Evolutionary conservation across 371 early-diverging fungal genomes (phyloP), one percentile per base, ranked within the genome.

Genomic region (Apophysomyces sp.): DNA sequence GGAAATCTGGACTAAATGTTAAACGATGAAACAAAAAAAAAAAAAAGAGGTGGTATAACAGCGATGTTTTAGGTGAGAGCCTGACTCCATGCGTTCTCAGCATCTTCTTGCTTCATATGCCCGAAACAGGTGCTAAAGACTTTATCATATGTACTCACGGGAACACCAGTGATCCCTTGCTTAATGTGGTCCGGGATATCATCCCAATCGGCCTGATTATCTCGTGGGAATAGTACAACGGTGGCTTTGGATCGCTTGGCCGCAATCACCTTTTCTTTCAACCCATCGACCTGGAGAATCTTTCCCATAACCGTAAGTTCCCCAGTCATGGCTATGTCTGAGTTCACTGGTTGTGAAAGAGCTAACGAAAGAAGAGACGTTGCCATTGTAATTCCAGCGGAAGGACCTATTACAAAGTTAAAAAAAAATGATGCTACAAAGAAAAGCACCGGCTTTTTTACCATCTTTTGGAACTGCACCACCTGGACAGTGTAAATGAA

Each of bases 391-490:
- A 90, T 82, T 57, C 97, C 97, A 16, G 97, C 98, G 52, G 93
- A 93, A 4, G 98, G 96, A 1, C 97, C 88, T 88, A 49, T 55
- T 52, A n/a, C n/a, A n/a, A n/a, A n/a, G n/a, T n/a, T n/a, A n/a
- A n/a, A n/a, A n/a, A n/a, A n/a, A n/a, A n/a, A n/a, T n/a, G n/a
- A n/a, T n/a, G n/a, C n/a, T n/a, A n/a, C n/a, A n/a, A n/a, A n/a
- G n/a, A n/a, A n/a, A n/a, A n/a, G n/a, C n/a, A n/a, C n/a, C n/a
- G n/a, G n/a, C n/a, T n/a, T 11, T 3, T 62, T 57, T 70, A 87
- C 89, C 98, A 77, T 98, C 98, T 73, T 97, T 98, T 55, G 96
- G 96, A 3, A 94, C 95, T 6, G 97, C 97, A 4, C 96, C 97
- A 66, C 95, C 97, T 5, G 98, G 98, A 4, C 96, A 94, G 73